Evolutionary conservation across 2,329 filamentous ascomycete genomes (phyloP), one percentile per base, ranked within the genome.

Genomic region (Gremmenia infestans): DNA sequence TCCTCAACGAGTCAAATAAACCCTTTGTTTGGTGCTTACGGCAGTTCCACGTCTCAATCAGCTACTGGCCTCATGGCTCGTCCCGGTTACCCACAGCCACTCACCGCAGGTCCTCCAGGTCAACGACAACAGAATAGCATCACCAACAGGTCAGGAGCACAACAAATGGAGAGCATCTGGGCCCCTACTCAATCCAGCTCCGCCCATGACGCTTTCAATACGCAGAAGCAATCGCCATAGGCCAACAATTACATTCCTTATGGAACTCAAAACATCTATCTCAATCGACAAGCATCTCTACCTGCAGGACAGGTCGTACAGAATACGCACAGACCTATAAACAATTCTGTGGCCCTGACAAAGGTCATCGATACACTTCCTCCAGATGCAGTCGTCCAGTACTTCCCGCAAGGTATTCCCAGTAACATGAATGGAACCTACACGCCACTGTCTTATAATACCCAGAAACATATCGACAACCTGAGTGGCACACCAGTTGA

Each of bases 91-190:
- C 68, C 67, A 49, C 64, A 65, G 28, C 68, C 69, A 32, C 62
- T 71, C 7, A 70, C 67, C n/a, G 69, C 69, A 23, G 69, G 69
- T 22, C 69, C 69, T 49, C 69, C 69, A 45, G 66, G 69, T 25
- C 66, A 68, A 43, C 63, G 69, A 28, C 60, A 66, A 46, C 57
- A 48, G 28, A 54, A 53, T 9, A 46, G 35, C 12, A 47, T 51
- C 17, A 39, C 43, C 14, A 60, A 50, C 48, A 63, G 42, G 48
- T 17, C 47, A 37, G 51, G 52, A 32, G 47, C 42, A 39, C 49
- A 28, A 17, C 35, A 48, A 42, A 52, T 48, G 15, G 54, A 64
- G 4, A 53, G 48, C 22, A 35, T 54, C 7, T 61, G 56, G 55
- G 35, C 25, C 8, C 15, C 48, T 25, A 25, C 49, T 35, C 48